Conservation (phyloP, 2,329 filamentous ascomycete genomes). For the Ophiostoma australiae region DNA sequence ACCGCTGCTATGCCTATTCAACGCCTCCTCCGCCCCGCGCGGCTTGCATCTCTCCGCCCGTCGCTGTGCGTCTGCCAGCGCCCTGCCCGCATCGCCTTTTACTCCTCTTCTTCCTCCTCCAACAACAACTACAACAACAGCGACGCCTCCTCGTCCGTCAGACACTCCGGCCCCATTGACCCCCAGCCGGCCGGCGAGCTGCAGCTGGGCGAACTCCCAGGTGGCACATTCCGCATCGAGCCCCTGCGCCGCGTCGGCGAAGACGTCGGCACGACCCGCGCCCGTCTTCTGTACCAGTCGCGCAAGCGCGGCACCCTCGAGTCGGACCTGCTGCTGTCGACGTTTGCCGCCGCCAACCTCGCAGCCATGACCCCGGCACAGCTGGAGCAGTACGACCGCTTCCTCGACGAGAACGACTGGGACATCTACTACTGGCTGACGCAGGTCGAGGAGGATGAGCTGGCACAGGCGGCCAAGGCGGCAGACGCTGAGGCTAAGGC, state of each 20-base stretch:
- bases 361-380: slow-evolving; percentile 65
- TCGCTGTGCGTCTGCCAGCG: slow-evolving; percentile 16
- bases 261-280: slow-evolving; percentile 78
- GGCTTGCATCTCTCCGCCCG: slow-evolving; percentile 26
- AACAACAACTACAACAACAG: background rate
- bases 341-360: slow-evolving; percentile 81
- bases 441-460: slow-evolving; percentile 52
- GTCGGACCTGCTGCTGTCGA: slow-evolving; percentile 90
- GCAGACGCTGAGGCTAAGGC: slow-evolving; percentile 32
- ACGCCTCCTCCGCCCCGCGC: slow-evolving; percentile 24
- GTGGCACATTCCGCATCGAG: slow-evolving; percentile 80
- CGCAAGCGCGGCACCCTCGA: slow-evolving; percentile 95
- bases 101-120: slow-evolving; percentile 12
- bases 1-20: slow-evolving; percentile 19
- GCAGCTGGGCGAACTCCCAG: slow-evolving; percentile 80
- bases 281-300: slow-evolving; percentile 83
- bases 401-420: slow-evolving; percentile 99
- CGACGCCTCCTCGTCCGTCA: background rate
- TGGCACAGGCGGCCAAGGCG: slow-evolving; percentile 25
- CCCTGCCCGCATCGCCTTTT: background rate
- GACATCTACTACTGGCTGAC: slow-evolving; percentile 99
- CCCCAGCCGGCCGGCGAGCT: slow-evolving; percentile 51
- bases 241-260: slow-evolving; percentile 82
- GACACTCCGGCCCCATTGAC: slow-evolving; percentile 29
- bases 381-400: slow-evolving; percentile 78